Percentiles rank a stretch among this genome's conserved stretches.
Evolutionary conservation across 2,329 filamentous ascomycete genomes (phyloP).

Genomic region (Fusarium heterosporum): DNA sequence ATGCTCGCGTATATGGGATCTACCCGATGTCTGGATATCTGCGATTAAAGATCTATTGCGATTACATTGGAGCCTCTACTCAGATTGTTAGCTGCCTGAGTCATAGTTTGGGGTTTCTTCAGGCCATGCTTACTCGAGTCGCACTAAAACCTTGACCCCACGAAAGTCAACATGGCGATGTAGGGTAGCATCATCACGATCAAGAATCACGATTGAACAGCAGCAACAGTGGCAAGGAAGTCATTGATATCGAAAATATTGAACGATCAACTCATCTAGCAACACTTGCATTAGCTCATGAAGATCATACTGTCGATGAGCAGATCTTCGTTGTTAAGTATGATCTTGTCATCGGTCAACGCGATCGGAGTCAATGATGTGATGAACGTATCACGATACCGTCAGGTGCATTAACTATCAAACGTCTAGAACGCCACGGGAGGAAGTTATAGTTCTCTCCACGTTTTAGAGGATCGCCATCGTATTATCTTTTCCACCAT

Average conservation of each 20-base stretch:
- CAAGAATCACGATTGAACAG: not conserved
- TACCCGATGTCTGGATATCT: not conserved
- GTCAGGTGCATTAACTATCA: not conserved
- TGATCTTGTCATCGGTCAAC: not conserved
- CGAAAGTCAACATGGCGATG: not conserved
- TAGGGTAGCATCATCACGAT: slow-evolving; percentile 9
- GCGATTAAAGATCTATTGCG: not conserved
- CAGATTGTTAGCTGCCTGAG: not conserved
- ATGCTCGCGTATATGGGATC: too few relatives aligned
- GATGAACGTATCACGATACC: not conserved
- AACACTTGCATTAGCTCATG: not conserved
- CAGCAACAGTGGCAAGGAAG: too few relatives aligned
- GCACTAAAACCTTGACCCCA: not conserved
- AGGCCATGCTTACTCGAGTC: slow-evolving; percentile 2
- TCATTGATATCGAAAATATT: too few relatives aligned
- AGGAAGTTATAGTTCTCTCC: not conserved
- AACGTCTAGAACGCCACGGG: not conserved
- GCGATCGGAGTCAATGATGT: not conserved
- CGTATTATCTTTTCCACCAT: slow-evolving; percentile 1
- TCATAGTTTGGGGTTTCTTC: not conserved
- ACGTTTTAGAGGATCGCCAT: not conserved
- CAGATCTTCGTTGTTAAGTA: not conserved
- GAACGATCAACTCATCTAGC: too few relatives aligned
- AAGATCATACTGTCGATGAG: not conserved
- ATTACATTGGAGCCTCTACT: not conserved